These are phyloP conservation scores for Nemania sp. DNA, from an alignment of 2,329 filamentous ascomycete genomes.

Conservation along the genomic window DNA sequence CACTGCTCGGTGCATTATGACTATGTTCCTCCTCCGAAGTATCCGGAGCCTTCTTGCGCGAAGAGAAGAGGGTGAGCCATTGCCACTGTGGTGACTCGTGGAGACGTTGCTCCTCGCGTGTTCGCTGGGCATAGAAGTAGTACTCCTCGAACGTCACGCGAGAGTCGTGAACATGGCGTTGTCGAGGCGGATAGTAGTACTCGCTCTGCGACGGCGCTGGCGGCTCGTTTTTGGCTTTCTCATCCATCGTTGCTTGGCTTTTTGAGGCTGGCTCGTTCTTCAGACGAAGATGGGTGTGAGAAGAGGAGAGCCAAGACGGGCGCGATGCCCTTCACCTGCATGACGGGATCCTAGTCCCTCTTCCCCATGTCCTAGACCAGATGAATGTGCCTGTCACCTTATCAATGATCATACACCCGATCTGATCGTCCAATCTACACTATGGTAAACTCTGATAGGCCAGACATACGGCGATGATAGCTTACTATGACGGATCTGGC, in stretches of 20 bases:
- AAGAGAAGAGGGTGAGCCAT: constrained; percentile 16
- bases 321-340: background rate
- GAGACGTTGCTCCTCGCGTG: constrained; percentile 18
- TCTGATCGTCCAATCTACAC: background rate
- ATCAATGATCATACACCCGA: background rate
- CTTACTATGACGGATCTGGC: background rate
- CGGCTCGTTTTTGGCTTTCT: constrained; percentile 13
- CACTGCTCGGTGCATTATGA: background rate
- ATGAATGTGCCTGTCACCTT: background rate
- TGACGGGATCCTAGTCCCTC: background rate
- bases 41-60: constrained; percentile 10
- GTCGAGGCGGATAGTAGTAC: constrained; percentile 19
- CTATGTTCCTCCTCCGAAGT: background rate
- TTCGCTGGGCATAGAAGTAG: constrained; percentile 23
- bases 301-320: constrained; percentile 15
- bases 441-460: background rate
- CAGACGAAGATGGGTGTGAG: background rate
- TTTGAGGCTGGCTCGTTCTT: background rate
- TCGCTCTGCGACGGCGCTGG: background rate
- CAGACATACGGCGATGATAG: background rate
- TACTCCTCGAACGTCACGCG: constrained; percentile 28
- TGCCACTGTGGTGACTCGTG: constrained; percentile 18
- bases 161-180: constrained; percentile 23
- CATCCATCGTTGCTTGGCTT: constrained; percentile 21
- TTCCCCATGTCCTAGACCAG: background rate